Conservation (phyloP, 75 land plant species). For the Chamaecyparis obtusa region DNA sequence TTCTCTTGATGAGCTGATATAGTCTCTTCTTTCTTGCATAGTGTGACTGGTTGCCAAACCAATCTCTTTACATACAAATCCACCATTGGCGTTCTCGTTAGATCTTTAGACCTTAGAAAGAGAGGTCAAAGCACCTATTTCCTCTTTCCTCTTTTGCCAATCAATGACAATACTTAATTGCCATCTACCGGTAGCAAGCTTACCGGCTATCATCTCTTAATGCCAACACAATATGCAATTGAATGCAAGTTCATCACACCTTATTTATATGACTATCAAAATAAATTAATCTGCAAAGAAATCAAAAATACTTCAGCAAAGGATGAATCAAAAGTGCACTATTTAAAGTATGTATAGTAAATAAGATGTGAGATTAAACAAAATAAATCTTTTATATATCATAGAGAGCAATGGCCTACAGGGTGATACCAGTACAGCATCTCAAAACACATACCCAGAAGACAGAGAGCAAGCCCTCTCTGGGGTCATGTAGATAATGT, state of each 20-base stretch:
- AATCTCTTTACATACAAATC: no score
- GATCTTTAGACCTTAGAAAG: no score
- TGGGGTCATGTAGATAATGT: slow-evolving; percentile 77
- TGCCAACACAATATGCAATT: background rate
- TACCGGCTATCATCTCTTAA: no score
- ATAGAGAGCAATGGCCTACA: background rate
- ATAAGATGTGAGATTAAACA: background rate
- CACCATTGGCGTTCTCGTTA: no score
- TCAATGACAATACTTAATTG: no score
- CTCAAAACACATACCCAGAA: slow-evolving; percentile 29
- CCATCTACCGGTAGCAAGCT: no score
- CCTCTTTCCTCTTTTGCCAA: no score
- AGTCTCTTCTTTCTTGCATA: no score
- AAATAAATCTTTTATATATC: background rate
- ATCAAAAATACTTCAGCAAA: background rate
- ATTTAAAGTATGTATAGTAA: background rate
- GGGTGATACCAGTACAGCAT: background rate
- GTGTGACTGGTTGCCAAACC: no score
- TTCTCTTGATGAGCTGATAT: no score
- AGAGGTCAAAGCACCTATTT: no score
- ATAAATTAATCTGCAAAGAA: background rate
- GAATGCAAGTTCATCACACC: background rate
- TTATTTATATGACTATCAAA: background rate
- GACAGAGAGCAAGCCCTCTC: slow-evolving; percentile 64
- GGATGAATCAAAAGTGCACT: background rate